Evolutionary conservation across 148 eudicot genomes (phyloP), one percentile per base, ranked within the genome.

Genomic region (Chenopodium berlandieri): DNA sequence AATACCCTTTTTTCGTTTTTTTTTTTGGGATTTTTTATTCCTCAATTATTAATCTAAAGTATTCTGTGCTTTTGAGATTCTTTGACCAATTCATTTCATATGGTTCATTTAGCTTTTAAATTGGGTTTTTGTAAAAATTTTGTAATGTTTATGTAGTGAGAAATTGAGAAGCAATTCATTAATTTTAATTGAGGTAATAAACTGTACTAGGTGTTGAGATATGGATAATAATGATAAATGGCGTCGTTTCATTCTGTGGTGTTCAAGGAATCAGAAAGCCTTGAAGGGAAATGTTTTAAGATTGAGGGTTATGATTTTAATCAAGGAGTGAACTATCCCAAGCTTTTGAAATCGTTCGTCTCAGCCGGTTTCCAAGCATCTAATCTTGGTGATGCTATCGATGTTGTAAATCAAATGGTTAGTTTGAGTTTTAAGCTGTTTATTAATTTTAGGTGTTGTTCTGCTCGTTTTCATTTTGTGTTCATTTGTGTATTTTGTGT

Each of bases 281-380:
- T 93, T 10, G 92, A 94, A 79, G 94, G 91, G 30, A 80, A 87
- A 20, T 85, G 87, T 76, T 80, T 78, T 25, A 91, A 91, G 25
- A 23, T 23, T 23, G 25, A 23, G 25, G 25, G 25, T 23, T 23
- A 23, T 23, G 25, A 23, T 23, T 94, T 94, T 85, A 94, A 91
- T 78, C 83, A 83, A 27, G 98, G 98, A 4, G 90, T 93, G 3
- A 71, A 93, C 77, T 93, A 94, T 82, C 47, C 25, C 25, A 23
- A 23, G 25, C 25, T 23, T 23, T 23, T 23, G 25, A 23, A 23
- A 23, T 23, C 25, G 78, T 82, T 91, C 77, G 62, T 86, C 62
- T 87, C 92, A 52, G 93, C 95, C 17, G 98, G 97, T 48, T 94
- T 94, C 77, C 98, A 94, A 83, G 98, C 98, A 32, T 89, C 98